Base-by-base conservation (phyloP, 495 filamentous ascomycete genomes). In the Cercophora newfieldiana region DNA sequence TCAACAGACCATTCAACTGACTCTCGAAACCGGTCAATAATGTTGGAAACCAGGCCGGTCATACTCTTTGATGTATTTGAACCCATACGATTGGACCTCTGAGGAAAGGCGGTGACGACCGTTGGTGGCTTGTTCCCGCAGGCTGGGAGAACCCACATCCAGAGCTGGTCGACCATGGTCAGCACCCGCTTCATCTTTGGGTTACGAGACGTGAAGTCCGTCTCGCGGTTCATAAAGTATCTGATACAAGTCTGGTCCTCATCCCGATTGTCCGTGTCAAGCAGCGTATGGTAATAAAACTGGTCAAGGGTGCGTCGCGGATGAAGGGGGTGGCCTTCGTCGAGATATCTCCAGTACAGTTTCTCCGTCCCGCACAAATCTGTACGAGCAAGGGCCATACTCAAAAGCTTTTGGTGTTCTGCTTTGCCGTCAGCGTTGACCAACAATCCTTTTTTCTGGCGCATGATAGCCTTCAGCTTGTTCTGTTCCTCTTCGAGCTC, bases 111-210 rank as follows among this genome's bases (percentile, higher is more conserved):
- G 18, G 51, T 54, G 51, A 54, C 25, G 22, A 54, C n/a, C 3
- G 51, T 54, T 10, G 18, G 18, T 10, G 51, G 51, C 18, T 16
- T 21, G 10, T 19, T 21, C n/a, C 51, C 51, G 22, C 51, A 54
- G 18, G 51, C 51, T 10, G 51, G 51, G 18, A 54, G n/a, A 19
- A 54, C 51, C 51, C 51, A 54, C 18, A 54, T 18, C 51, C 51
- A 54, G 10, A 54, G 22, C 21, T 54, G 51, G 51, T 54, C 51
- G 22, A 54, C 51, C 51, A 54, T 54, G 51, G 51, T 54, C 51
- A 54, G 19, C 10, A 25, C 12, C 22, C 18, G 51, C 51, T 54
- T 24, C 18, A 54, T 18, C n/a, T n/a, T n/a, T n/a, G n/a, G n/a
- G n/a, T n/a, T n/a, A n/a, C n/a, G n/a, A n/a, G n/a, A n/a, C n/a